Conservation (phyloP, 2,329 filamentous ascomycete species). For the Penicillium sclerotiorum region DNA sequence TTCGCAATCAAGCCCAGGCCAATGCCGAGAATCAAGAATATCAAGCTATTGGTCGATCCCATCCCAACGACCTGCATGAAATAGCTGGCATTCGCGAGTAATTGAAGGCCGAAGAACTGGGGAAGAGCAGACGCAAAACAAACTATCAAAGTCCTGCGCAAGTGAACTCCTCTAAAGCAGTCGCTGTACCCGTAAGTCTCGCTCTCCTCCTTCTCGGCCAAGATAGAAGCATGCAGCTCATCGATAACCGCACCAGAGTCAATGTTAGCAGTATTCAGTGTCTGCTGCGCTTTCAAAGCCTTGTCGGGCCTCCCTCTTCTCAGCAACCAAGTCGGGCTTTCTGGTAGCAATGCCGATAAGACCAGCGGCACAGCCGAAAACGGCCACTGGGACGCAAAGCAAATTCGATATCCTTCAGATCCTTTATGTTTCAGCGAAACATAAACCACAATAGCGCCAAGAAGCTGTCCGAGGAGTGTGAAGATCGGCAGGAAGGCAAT, state of each 20-base stretch:
- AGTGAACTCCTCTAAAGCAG: conserved; percentile 26
- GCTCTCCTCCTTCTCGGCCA: conserved; percentile 46
- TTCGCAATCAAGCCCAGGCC: conserved; percentile 49
- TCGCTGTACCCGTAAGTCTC: conserved; percentile 35
- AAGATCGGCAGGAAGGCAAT: conserved; percentile 54
- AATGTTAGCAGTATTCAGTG: conserved; percentile 3
- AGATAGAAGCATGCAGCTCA: conserved; percentile 15
- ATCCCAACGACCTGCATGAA: conserved; percentile 33
- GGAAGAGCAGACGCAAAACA: conserved; percentile 45
- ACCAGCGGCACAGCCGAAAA: conserved; percentile 49
- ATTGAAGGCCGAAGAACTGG: conserved; percentile 47
- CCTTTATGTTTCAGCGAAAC: conserved; percentile 31
- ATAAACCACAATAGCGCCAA: conserved; percentile 37
- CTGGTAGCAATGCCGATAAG: conserved; percentile 50
- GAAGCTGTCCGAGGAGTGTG: conserved; percentile 51
- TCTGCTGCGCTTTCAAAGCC: conserved; percentile 18
- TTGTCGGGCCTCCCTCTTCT: conserved; percentile 43
- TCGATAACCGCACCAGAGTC: conserved; percentile 14
- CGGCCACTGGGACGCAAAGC: conserved; percentile 50
- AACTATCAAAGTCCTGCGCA: conserved; percentile 26
- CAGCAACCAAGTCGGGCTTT: conserved; percentile 53
- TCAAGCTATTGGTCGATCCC: conserved; percentile 30
- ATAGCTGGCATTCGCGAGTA: conserved; percentile 47
- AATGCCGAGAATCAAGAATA: conserved; percentile 51
- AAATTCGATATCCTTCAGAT: conserved; percentile 27